Percentiles rank a stretch among this genome's conserved stretches.
Conservation (phyloP, 2,329 filamentous ascomycete genomes). For the Calonectria pseudoreteaudii region DNA sequence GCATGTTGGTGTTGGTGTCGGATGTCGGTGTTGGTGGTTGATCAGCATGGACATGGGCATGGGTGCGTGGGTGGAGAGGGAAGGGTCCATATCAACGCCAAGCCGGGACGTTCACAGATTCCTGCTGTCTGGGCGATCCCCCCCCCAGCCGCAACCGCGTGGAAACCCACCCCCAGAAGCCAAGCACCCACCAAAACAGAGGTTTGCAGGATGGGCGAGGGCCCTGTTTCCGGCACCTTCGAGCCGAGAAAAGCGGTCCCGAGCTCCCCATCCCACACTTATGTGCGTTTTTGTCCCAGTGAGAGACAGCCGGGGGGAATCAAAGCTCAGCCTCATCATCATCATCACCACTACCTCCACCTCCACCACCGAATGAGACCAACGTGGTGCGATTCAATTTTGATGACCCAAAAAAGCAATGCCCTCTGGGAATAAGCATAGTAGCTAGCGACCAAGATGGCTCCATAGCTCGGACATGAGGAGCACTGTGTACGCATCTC, state of each 20-base stretch:
- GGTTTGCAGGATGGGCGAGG: slow-evolving; percentile 17
- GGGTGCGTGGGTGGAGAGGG: too few relatives aligned
- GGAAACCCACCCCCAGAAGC: slow-evolving; percentile 7
- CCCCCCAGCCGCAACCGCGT: slow-evolving; percentile 11
- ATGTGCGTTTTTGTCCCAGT: neutral
- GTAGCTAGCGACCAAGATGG: neutral
- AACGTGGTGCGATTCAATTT: neutral
- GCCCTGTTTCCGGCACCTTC: slow-evolving; percentile 33
- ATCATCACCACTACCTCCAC: neutral
- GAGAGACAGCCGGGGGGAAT: neutral
- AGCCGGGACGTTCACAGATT: slow-evolving; percentile 33
- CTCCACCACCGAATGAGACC: neutral
- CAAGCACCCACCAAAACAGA: neutral
- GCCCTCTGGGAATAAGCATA: neutral
- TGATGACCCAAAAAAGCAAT: neutral
- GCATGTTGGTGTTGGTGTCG: neutral
- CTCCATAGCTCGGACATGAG: neutral
- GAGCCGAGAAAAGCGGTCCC: slow-evolving; percentile 30
- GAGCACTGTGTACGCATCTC: neutral
- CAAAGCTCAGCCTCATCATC: slow-evolving; percentile 2
- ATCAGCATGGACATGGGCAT: too few relatives aligned
- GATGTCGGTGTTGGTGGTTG: neutral
- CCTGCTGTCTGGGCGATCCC: slow-evolving; percentile 34
- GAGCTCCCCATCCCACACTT: neutral
- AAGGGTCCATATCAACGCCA: slow-evolving; percentile 39